Evolutionary conservation across 2,329 filamentous ascomycete species (phyloP).

Genomic region (Fusarium newnesense): DNA sequence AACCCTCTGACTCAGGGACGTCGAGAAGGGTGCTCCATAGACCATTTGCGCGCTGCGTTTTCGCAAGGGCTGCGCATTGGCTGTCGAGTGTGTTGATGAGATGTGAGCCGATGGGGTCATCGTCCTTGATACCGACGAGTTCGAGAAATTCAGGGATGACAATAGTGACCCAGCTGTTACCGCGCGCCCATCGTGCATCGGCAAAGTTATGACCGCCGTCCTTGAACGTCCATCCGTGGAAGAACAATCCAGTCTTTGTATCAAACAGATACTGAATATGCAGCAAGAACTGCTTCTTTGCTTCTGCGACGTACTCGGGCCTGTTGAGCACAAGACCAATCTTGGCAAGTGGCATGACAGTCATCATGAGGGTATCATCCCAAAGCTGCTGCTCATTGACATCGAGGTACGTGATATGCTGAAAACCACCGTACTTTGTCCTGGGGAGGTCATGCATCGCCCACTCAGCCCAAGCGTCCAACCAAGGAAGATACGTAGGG

Average conservation of each 20-base stretch:
- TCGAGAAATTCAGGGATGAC: constrained; percentile 86
- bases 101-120: constrained; percentile 71
- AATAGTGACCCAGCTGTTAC: constrained; percentile 82
- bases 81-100: constrained; percentile 72
- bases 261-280: constrained; percentile 85
- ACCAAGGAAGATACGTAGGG: constrained; percentile 76
- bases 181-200: constrained; percentile 66
- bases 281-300: constrained; percentile 79
- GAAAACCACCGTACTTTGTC: constrained; percentile 77
- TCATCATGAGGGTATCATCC: constrained; percentile 93
- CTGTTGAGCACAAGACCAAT: constrained; percentile 77
- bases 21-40: constrained; percentile 82
- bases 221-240: constrained; percentile 84
- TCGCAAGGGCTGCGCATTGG: constrained; percentile 73
- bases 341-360: constrained; percentile 81
- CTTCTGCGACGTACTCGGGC: constrained; percentile 80
- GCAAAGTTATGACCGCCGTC: constrained; percentile 73
- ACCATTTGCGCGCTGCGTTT: constrained; percentile 69
- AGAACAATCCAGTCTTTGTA: constrained; percentile 76
- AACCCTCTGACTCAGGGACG: constrained; percentile 71
- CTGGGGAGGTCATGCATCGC: constrained; percentile 79
- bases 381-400: constrained; percentile 80
- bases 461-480: constrained; percentile 86
- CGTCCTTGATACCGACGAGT: constrained; percentile 69
- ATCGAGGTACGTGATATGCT: constrained; percentile 78